Percentiles rank a stretch among this genome's conserved stretches.
Evolutionary conservation across 441 rosid species (phyloP).

Genomic region (Erodium trifolium): DNA sequence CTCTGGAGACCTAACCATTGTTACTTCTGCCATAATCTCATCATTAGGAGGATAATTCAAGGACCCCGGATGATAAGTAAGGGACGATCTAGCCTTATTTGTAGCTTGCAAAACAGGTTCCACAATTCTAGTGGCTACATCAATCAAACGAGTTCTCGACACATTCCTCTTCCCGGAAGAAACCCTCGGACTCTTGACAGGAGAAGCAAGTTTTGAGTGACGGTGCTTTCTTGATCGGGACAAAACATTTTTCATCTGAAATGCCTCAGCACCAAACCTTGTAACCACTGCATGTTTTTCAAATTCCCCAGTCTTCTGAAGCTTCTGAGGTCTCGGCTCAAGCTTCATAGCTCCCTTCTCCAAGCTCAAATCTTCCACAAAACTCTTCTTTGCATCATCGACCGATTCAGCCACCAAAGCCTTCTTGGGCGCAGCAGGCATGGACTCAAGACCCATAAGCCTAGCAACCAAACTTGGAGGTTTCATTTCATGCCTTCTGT

Average conservation of each 20-base stretch:
- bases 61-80: conserved; percentile 36
- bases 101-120: conserved; percentile 77
- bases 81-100: conserved; percentile 41
- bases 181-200: conserved; percentile 56
- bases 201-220: conserved; percentile 48
- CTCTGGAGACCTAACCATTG: conserved; percentile 24
- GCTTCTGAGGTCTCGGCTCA: conserved; percentile 70
- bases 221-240: conserved; percentile 55
- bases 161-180: conserved; percentile 33
- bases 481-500: conserved; percentile 50
- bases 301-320: conserved; percentile 55
- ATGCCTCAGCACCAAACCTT: conserved; percentile 70
- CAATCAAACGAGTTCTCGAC: conserved; percentile 56
- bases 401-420: conserved; percentile 21
- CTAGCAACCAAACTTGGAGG: conserved; percentile 76
- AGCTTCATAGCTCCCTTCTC: conserved; percentile 24
- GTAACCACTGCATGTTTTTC: conserved; percentile 43
- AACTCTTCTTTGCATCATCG: conserved; percentile 24
- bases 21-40: conserved; percentile 26
- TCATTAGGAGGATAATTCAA: conserved; percentile 22
- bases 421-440: conserved; percentile 55
- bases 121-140: conserved; percentile 71
- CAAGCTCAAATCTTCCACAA: background rate
- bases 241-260: conserved; percentile 67
- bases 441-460: conserved; percentile 93